Base-by-base conservation (phyloP, 805 yeast genomes). In the Saturnispora gosingensis region DNA sequence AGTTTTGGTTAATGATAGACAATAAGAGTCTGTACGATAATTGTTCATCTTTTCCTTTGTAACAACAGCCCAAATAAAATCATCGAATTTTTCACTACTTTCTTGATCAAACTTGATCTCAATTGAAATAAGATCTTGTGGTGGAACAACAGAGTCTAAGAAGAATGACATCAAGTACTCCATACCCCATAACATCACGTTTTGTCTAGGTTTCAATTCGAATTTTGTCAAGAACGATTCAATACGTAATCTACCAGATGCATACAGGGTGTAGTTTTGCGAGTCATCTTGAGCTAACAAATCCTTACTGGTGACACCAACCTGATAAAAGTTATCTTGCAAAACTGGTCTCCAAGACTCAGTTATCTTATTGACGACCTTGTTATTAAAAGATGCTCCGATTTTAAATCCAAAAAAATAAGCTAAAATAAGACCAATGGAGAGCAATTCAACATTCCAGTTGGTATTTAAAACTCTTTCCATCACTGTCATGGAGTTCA, bases 231-330 rank as follows among this genome's bases (percentile, higher is more conserved):
- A 70, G 53, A 89, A 69, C 51, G 78, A 74, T 54, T 80, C 80
- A 54, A 93, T 76, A 66, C 88, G 83, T 53, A 80, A 72, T 67
- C 99, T 82, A 55, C 99, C 99, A 52, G 96, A 78, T 43, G 97
- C 95, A 65, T 88, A 93, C 36, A 86, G 73, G 10, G 72, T 68
- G 67, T 68, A 88, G 54, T 74, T 71, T 59, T 83, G 82, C 25
- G 82, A 71, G 46, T 81, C 77, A 62, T 85, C 95, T 65, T 78
- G 75, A 58, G 81, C 72, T 56, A 74, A 72, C 60, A 80, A 67
- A 52, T 72, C 65, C 22, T 68, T 70, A 39, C 62, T 52, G 6
- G 72, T 62, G 35, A 75, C 78, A 55, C 96, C 96, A 54, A 84
- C 90, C 64, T 85, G 89, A 60, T 74, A 79, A 65, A 93, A 93